Base-by-base conservation (phyloP, 208 protist species). In the Blechomonas ayalai region DNA sequence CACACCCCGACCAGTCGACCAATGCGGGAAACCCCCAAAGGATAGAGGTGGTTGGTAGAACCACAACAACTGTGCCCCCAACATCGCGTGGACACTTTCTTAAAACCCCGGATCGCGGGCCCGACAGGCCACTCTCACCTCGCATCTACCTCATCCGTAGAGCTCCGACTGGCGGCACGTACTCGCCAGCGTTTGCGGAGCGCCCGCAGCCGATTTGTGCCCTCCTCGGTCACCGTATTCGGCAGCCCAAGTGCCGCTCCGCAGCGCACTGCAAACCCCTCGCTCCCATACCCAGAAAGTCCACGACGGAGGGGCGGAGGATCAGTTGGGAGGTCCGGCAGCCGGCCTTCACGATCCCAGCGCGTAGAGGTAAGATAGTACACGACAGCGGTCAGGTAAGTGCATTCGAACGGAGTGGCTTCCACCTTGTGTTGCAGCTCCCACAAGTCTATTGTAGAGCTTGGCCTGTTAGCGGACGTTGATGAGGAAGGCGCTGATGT, bases 301-400 rank as follows among this genome's bases (percentile, higher is more conserved):
- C 64, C 39, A 47, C 10, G 57, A 55, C 25, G 52, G 47, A 66
- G 31, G 15, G 53, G 52, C 20, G 77, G 65, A n/a, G 73, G 72
- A 59, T 84, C 77, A 6, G 42, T 71, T 13, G 84, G 84, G 19
- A 90, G 52, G 23, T 86, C 73, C 13, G 84, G 84, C 34, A 93
- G 67, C 16, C 62, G 63, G 0, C 84, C 84, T 0, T 62, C 67
- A 8, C 84, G 65, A 31, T 85, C 82, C 80, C 84, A 92, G 16
- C 50, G 59, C 31, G 55, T 47, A 19, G 60, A 44, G 18, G 78
- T 87, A 35, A 92, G 46, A 18, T 79, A 64, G 48, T 79, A 86
- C 24, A 69, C 46, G 33, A 41, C 18, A 6, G 43, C 73, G 6
- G 38, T 49, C 8, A 92, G 28, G 8, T 47, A 31, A 27, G 52